Evolutionary conservation across 2,329 filamentous ascomycete genomes (phyloP), one percentile per base, ranked within the genome.

Genomic region (Xylaria sp.): DNA sequence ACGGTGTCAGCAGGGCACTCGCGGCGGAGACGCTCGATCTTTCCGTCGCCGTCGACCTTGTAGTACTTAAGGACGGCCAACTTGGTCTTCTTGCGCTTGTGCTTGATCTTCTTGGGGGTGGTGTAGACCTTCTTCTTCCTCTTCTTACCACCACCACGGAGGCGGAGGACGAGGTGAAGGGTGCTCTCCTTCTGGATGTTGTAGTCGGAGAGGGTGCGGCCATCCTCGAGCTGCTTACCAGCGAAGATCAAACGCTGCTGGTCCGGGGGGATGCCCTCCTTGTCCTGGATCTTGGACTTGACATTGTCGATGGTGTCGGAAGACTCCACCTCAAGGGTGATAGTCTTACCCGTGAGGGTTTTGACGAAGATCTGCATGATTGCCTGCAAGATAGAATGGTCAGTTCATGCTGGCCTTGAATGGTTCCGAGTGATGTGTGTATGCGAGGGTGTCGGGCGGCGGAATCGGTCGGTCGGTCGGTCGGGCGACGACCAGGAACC

Each of bases 1-100:
- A 94, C 91, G 76, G 89, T 91, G 72, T 92, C 88, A 76, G 85
- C 82, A 70, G 95, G 94, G 85, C 94, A 99, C 87, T 99, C 95
- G 80, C 94, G 88, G 78, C 95, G 88, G 71, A 99, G 89, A 76
- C 94, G 94, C 90, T 99, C 94, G 75, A 99, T 97, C 89, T 97
- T 97, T 82, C 95, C 94, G 76, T 99, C 94, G 74, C 90, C 91
- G 80, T 97, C 94, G 74, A 99, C 94, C 91, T 99, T 99, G 91
- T 99, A 99, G 91, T 99, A 99, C 89, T 99, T 99, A 80, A 99
- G 92, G 73, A 99, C 93, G 75, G 94, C 94, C 80, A 99, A 84
- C 90, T 99, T 99, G 88, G 90, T 96, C 93, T 99, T 99, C 92
- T 97, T 99, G 85, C 92, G 90, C 92, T 99, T 99, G 89, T 99